Percentiles rank a stretch among this genome's conserved stretches.
phyloP scores from a whole-genome alignment of 2,329 filamentous ascomycete genomes.

The Exophiala bonariae region DNA sequence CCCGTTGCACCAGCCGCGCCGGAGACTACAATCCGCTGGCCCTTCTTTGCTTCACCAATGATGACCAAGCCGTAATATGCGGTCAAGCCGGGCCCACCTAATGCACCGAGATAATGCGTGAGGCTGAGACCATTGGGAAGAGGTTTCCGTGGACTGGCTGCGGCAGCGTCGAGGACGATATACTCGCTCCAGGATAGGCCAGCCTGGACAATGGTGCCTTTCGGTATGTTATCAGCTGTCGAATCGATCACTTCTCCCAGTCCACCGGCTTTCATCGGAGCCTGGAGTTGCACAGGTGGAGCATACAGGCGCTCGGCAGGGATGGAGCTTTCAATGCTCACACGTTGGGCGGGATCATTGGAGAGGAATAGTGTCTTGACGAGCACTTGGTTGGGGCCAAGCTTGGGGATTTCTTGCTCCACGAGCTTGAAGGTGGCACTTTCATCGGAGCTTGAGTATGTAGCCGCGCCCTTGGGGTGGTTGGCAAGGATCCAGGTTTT shows the following conservation, averaged over 20 bases:
- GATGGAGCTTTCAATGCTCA: slow-evolving; percentile 44
- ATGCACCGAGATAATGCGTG: slow-evolving; percentile 44
- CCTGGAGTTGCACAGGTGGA: slow-evolving; percentile 43
- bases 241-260: slow-evolving; percentile 41
- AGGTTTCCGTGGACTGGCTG: slow-evolving; percentile 3
- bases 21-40: slow-evolving; percentile 74
- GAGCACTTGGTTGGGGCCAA: slow-evolving; percentile 44
- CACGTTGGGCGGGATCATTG: slow-evolving; percentile 55
- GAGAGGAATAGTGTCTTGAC: slow-evolving; percentile 49
- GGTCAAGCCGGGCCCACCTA: slow-evolving; percentile 56
- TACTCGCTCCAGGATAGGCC: slow-evolving; percentile 44
- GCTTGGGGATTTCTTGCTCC: slow-evolving; percentile 17
- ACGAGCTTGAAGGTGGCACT: slow-evolving; percentile 22
- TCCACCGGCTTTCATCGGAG: slow-evolving; percentile 38
- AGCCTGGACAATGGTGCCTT: slow-evolving; percentile 38
- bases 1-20: slow-evolving; percentile 71
- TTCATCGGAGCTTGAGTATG: slow-evolving; percentile 9
- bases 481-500: slow-evolving; percentile 21
- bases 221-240: slow-evolving; percentile 30
- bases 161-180: slow-evolving; percentile 37
- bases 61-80: slow-evolving; percentile 74
- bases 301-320: slow-evolving; percentile 45
- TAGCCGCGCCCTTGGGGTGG: slow-evolving; percentile 19
- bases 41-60: slow-evolving; percentile 65
- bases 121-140: slow-evolving; percentile 22